phyloP scores from a whole-genome alignment of 768 basidiomycete genomes.

The Strobilomyces dryophilus region DNA sequence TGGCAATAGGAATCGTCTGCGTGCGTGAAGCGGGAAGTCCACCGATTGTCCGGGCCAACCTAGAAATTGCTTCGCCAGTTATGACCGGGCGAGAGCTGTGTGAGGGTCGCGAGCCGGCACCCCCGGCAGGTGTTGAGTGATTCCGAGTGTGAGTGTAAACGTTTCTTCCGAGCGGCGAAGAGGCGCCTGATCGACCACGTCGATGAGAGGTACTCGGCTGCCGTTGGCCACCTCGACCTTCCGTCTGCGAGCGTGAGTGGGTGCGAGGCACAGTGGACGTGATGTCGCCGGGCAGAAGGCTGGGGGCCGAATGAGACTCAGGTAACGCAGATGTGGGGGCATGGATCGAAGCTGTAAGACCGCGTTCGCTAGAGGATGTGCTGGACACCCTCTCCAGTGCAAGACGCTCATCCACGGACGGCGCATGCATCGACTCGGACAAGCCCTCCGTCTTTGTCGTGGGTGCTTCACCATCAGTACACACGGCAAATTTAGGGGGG shows the following conservation, averaged over 20 bases:
- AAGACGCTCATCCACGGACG: constrained; percentile 13
- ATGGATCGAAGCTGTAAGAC: constrained; percentile 53
- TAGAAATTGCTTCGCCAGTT: constrained; percentile 66
- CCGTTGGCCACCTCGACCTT: constrained; percentile 40
- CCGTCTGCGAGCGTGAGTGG: constrained; percentile 57
- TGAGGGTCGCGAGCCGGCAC: constrained; percentile 35
- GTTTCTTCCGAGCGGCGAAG: constrained; percentile 40
- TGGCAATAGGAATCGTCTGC: constrained; percentile 23
- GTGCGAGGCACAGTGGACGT: constrained; percentile 24
- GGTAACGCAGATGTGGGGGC: constrained; percentile 42
- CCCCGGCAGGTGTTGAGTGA: constrained; percentile 55
- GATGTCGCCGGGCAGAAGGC: constrained; percentile 31
- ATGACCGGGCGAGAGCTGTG: constrained; percentile 63
- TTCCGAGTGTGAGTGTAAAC: constrained; percentile 45
- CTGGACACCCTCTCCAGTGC: constrained; percentile 15
- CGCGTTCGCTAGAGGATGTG: constrained; percentile 28
- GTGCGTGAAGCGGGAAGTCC: constrained; percentile 24
- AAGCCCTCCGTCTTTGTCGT: constrained; percentile 19
- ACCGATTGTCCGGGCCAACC: constrained; percentile 60
- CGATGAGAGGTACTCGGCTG: constrained; percentile 30
- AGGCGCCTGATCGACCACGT: constrained; percentile 41
- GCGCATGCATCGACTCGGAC: constrained; percentile 27
- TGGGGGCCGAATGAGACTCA: constrained; percentile 34
- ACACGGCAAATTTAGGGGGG: constrained; percentile 9
- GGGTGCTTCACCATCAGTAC: constrained; percentile 8